Base-by-base conservation (phyloP, 2,329 filamentous ascomycete genomes). In the Colletotrichum scovillei region DNA sequence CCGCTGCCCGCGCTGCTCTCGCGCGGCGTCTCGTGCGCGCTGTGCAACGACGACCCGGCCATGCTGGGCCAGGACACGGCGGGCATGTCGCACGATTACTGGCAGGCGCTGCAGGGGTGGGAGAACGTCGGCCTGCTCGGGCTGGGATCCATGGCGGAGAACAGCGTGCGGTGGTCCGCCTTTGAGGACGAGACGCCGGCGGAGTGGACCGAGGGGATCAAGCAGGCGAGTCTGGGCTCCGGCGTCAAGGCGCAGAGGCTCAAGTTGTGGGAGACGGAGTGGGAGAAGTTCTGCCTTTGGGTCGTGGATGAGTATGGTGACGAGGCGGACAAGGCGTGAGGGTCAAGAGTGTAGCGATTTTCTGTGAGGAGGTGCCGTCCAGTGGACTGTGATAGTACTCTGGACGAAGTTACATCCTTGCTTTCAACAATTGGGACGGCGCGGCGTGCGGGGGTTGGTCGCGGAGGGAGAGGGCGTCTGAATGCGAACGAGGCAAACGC, bases 281-380 rank as follows among this genome's bases (percentile, higher is more conserved):
- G 94, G 89, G 94, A 97, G 85, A 87, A 89, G 78, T 97, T 95
- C 80, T 97, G 94, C 79, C 88, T 93, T 69, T 97, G 94, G 94
- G 86, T 97, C 56, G 92, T 96, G 14, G 86, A 91, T 69, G 93
- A 95, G 82, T 95, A 88, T 74, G 84, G 82, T 24, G 82, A 84
- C 1, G 90, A 95, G 81, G 95, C 88, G 56, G 83, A 79, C 42
- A 80, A 82, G 12, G 79, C 63, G 19, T 11, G 22, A 32, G 32
- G 32, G 32, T 11, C 9, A 12, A 24, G 52, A 26, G 22, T 11
- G 24, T n/a, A 9, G 16, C 8, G 7, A n/a, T 4, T 28, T 24
- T 28, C 52, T 16, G 11, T 55, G 14, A 16, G 35, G 12, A 16
- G 26, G 2, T 14, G 22, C 8, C 35, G 24, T 11, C 52, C 19